Conservation (phyloP, 2,329 filamentous ascomycete species). For the Diplocarpon rosae region DNA sequence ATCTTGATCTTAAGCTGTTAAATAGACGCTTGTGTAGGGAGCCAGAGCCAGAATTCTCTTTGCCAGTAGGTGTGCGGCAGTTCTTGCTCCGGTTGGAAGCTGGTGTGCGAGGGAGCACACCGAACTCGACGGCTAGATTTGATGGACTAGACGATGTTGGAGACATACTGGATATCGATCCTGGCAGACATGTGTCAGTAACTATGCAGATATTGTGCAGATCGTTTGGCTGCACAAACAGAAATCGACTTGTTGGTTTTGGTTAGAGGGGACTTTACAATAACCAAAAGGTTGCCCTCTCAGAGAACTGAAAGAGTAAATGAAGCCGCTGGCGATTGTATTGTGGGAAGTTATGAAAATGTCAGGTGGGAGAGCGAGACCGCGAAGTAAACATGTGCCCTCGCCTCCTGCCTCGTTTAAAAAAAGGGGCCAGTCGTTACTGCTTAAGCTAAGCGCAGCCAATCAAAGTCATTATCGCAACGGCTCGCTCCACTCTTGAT, state of each 20-base stretch:
- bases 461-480: background rate
- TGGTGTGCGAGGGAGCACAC: slow-evolving; percentile 8
- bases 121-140: slow-evolving; percentile 6
- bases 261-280: background rate
- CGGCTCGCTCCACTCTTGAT: background rate
- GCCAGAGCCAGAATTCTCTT: background rate
- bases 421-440: slow-evolving; percentile 1
- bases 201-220: too few relatives aligned
- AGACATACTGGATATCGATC: slow-evolving; percentile 10
- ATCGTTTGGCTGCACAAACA: too few relatives aligned
- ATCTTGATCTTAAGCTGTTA: slow-evolving; percentile 5
- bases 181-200: background rate
- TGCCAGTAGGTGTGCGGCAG: background rate
- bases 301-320: background rate
- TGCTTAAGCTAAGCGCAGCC: slow-evolving; percentile 1
- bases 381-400: slow-evolving; percentile 2
- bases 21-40: slow-evolving; percentile 7
- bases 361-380: background rate
- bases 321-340: background rate
- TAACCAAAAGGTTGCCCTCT: slow-evolving; percentile 6
- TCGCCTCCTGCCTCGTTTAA: slow-evolving; percentile 8
- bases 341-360: slow-evolving; percentile 1
- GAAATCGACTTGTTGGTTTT: too few relatives aligned
- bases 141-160: slow-evolving; percentile 13
- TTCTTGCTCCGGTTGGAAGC: slow-evolving; percentile 3